A percentile compares a stretch with the other conserved stretches of the same genome.
Evolutionary conservation across 495 filamentous ascomycete species (phyloP).

Genomic region (Aspergillus indologenus): DNA sequence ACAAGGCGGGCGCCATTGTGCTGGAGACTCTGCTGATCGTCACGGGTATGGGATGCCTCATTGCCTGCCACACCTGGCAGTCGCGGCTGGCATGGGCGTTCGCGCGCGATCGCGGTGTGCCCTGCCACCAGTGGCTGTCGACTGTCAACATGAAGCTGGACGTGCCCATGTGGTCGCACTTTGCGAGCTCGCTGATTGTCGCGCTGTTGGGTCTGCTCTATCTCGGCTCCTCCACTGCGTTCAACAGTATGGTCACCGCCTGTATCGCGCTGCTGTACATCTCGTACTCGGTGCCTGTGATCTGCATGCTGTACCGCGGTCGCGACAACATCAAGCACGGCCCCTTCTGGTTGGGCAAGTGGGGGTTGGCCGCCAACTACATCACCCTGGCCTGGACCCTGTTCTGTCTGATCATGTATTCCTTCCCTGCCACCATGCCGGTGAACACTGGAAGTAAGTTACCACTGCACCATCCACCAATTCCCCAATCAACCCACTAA

Average conservation of each 20-base stretch:
- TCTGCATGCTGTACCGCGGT: slow-evolving; percentile 47
- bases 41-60: slow-evolving; percentile 53
- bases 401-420: slow-evolving; percentile 56
- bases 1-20: slow-evolving; percentile 52
- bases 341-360: slow-evolving; percentile 38
- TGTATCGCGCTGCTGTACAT: slow-evolving; percentile 52
- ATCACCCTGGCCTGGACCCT: slow-evolving; percentile 49
- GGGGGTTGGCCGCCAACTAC: slow-evolving; percentile 44
- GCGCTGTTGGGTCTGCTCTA: slow-evolving; percentile 52
- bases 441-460: slow-evolving; percentile 33
- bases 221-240: slow-evolving; percentile 49
- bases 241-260: slow-evolving; percentile 56
- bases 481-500: neutral
- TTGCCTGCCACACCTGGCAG: slow-evolving; percentile 57
- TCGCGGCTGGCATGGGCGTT: slow-evolving; percentile 60
- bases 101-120: slow-evolving; percentile 56
- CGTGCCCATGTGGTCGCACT: slow-evolving; percentile 54
- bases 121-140: slow-evolving; percentile 44
- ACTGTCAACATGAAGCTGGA: slow-evolving; percentile 48
- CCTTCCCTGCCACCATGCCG: slow-evolving; percentile 37
- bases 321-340: slow-evolving; percentile 51
- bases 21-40: slow-evolving; percentile 53
- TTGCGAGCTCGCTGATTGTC: slow-evolving; percentile 47
- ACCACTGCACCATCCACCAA: neutral
- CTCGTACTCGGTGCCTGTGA: slow-evolving; percentile 49